A percentile compares a stretch with the other conserved stretches of the same genome.
These are phyloP conservation scores for Neoscytalidium dimidiatum DNA, from an alignment of 2,329 filamentous ascomycete species.

Conservation along the genomic window DNA sequence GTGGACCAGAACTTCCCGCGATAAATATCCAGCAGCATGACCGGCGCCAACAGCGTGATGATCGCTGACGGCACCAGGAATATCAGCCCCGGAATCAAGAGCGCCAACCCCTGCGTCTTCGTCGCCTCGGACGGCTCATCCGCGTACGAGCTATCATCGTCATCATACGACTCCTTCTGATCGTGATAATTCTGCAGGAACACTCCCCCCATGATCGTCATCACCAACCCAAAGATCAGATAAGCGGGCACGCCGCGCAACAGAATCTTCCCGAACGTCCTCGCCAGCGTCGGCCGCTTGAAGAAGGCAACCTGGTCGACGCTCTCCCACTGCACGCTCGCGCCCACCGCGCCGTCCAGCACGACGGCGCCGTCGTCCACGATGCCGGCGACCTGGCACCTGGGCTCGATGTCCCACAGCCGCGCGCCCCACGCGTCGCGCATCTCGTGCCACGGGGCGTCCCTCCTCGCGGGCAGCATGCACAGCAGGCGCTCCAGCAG, in stretches of 20 bases:
- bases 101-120: neutral
- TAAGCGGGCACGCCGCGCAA: neutral
- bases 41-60: neutral
- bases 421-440: conserved; percentile 7
- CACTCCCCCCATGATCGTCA: neutral
- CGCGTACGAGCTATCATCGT: neutral
- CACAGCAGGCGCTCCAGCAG: conserved; percentile 11
- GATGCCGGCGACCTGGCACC: conserved; percentile 8
- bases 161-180: neutral
- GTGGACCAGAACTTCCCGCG: conserved; percentile 18
- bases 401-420: conserved; percentile 15
- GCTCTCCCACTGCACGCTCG: conserved; percentile 41
- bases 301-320: conserved; percentile 23
- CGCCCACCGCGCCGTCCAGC: conserved; percentile 29
- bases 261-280: neutral
- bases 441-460: conserved; percentile 1
- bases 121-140: neutral
- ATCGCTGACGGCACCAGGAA: neutral
- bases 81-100: neutral
- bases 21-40: conserved; percentile 6
- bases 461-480: neutral
- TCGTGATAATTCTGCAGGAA: neutral
- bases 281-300: neutral
- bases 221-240: neutral
- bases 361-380: neutral